phyloP scores from a whole-genome alignment of 176 grass and related monocot species.

The Aegilops bicornis region DNA sequence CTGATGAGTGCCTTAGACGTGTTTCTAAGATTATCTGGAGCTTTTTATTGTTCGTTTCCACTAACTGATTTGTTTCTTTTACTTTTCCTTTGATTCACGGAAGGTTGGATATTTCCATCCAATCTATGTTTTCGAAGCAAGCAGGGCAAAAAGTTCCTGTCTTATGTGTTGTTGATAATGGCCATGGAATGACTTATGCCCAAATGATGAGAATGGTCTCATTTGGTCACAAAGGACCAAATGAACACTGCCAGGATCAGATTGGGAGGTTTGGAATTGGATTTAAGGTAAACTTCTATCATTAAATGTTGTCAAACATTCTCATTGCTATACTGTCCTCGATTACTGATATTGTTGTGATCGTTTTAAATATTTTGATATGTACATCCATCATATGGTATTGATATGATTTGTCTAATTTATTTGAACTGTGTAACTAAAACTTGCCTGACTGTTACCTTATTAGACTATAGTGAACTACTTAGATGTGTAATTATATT shows the following conservation, averaged over 20 bases:
- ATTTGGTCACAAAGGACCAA: constrained; percentile 77
- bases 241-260: constrained; percentile 36
- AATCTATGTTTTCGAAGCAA: constrained; percentile 61
- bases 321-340: not conserved
- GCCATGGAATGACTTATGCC: constrained; percentile 64
- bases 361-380: not conserved
- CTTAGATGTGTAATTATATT: not conserved
- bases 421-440: not conserved
- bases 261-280: constrained; percentile 84
- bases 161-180: constrained; percentile 74
- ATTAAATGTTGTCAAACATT: not conserved
- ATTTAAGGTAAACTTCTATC: constrained; percentile 59
- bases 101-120: constrained; percentile 73
- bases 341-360: not conserved
- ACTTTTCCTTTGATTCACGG: not conserved
- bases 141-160: constrained; percentile 57
- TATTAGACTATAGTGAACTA: not conserved
- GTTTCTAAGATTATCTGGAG: not conserved
- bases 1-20: constrained; percentile 1
- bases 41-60: not conserved
- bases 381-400: not conserved
- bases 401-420: not conserved
- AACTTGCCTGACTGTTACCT: not conserved
- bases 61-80: not conserved
- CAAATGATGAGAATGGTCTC: constrained; percentile 78